Conservation (phyloP, 2,329 filamentous ascomycete genomes). For the Bipolaris cookei region DNA sequence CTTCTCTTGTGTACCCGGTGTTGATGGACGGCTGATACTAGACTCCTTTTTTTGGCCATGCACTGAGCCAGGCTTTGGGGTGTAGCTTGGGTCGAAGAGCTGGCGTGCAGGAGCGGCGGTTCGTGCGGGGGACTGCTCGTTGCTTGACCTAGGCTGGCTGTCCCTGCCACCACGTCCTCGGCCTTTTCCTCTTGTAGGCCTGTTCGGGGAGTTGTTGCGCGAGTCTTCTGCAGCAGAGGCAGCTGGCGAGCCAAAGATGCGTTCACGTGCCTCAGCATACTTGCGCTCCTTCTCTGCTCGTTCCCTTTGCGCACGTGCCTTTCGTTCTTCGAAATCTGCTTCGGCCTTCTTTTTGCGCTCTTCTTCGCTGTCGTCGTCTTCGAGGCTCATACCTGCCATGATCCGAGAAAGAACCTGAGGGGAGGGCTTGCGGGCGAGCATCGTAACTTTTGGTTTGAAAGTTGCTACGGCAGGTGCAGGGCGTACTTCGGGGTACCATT, state of each 20-base stretch:
- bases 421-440: slow-evolving; percentile 81
- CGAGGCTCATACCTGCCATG: slow-evolving; percentile 54
- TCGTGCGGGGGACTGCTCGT: slow-evolving; percentile 46
- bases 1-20: slow-evolving; percentile 68
- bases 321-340: slow-evolving; percentile 76
- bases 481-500: slow-evolving; percentile 75
- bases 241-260: slow-evolving; percentile 74
- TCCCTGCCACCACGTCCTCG: slow-evolving; percentile 48
- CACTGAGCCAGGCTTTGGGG: slow-evolving; percentile 65
- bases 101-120: slow-evolving; percentile 57
- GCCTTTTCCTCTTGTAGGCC: slow-evolving; percentile 45
- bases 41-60: slow-evolving; percentile 54
- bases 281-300: slow-evolving; percentile 87
- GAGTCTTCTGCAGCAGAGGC: slow-evolving; percentile 46
- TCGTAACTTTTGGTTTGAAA: slow-evolving; percentile 82
- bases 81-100: slow-evolving; percentile 78
- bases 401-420: slow-evolving; percentile 66
- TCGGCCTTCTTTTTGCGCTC: slow-evolving; percentile 65
- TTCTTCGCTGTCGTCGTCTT: slow-evolving; percentile 69
- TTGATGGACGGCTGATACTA: slow-evolving; percentile 56
- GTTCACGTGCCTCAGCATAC: slow-evolving; percentile 86
- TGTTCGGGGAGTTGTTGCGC: slow-evolving; percentile 44
- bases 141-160: slow-evolving; percentile 47
- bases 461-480: slow-evolving; percentile 69
- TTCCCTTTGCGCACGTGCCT: slow-evolving; percentile 77